phyloP scores from a whole-genome alignment of 2,329 filamentous ascomycete species.

The Fusarium temperatum region DNA sequence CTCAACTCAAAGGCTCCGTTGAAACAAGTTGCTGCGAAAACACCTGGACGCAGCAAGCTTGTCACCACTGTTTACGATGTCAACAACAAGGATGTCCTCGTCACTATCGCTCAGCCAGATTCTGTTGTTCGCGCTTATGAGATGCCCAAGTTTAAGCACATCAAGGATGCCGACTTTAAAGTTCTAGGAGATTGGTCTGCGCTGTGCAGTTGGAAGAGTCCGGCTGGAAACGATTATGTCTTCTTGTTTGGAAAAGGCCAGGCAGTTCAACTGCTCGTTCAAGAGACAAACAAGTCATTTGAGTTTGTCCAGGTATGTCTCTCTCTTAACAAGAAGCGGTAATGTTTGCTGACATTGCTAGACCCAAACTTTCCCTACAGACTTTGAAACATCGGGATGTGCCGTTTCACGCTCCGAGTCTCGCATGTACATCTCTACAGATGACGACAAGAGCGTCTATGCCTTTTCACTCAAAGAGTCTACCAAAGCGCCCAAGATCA shows the following conservation, averaged over 20 bases:
- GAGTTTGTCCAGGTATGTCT: conserved; percentile 50
- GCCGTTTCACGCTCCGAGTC: conserved; percentile 49
- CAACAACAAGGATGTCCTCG: conserved; percentile 48
- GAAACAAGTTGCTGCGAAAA: conserved; percentile 43
- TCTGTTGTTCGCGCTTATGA: conserved; percentile 54
- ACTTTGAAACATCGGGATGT: conserved; percentile 55
- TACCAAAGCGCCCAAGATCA: conserved; percentile 48
- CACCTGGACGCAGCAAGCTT: conserved; percentile 57
- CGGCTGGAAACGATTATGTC: conserved; percentile 53
- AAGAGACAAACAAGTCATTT: conserved; percentile 38
- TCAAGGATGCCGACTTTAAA: conserved; percentile 45
- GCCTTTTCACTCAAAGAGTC: conserved; percentile 52
- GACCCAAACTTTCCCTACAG: conserved; percentile 55
- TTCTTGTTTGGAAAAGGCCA: conserved; percentile 57
- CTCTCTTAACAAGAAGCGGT: fast-evolving
- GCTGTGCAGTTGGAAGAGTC: conserved; percentile 56
- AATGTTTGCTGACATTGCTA: conserved; percentile 19
- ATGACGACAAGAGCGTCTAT: conserved; percentile 51
- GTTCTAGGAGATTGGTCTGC: conserved; percentile 58
- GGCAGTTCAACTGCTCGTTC: conserved; percentile 51
- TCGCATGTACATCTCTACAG: conserved; percentile 52
- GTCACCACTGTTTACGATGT: conserved; percentile 52
- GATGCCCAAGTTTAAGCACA: conserved; percentile 43
- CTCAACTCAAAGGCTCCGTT: conserved; percentile 46
- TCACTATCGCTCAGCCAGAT: conserved; percentile 55